Evolutionary conservation across 768 basidiomycete species (phyloP), one percentile per base, ranked within the genome.

Genomic region (Neoboletus magnificus): DNA sequence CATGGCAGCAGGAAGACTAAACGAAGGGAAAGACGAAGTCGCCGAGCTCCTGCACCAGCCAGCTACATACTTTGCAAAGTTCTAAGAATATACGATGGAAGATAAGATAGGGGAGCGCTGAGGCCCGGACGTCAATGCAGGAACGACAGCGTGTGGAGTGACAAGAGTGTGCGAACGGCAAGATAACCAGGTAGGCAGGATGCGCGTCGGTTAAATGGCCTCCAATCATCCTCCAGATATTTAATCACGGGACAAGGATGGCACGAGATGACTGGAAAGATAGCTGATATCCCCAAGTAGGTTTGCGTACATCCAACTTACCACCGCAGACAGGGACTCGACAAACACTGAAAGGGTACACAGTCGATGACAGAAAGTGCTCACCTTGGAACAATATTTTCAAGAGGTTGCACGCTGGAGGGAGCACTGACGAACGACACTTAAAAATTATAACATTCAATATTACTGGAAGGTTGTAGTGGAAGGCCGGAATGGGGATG

Each of bases 1-100:
- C 64, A 66, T 65, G 3, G 16, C 18, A 39, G 27, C 11, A 30
- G 35, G 22, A 56, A 37, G 20, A 25, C 11, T 16, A 15, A 8
- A 13, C 20, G 23, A 50, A 18, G 33, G 18, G 22, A 44, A 44
- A 44, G 35, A 36, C 29, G 15, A 30, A 16, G n/a, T 29, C 29
- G 23, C 45, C 39, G 23, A 46, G 35, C 16, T 8, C 29, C 11
- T 51, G 30, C 41, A 35, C 25, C 29, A n/a, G 13, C 18, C 37
- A 43, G 36, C 33, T 53, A 36, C 57, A 49, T 54, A 59, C 41
- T 37, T 25, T 22, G 5, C 18, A 25, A 9, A 25, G 27, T 39
- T 54, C 47, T 50, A 50, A 48, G 35, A 48, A 59, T 58, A 52
- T 13, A 33, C 43, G 5, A 30, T 35, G 25, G 16, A 44, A 37